A percentile compares a stretch with the other conserved stretches of the same genome.
Conservation (phyloP, 805 yeast genomes). For the Yarrowia bubula region DNA sequence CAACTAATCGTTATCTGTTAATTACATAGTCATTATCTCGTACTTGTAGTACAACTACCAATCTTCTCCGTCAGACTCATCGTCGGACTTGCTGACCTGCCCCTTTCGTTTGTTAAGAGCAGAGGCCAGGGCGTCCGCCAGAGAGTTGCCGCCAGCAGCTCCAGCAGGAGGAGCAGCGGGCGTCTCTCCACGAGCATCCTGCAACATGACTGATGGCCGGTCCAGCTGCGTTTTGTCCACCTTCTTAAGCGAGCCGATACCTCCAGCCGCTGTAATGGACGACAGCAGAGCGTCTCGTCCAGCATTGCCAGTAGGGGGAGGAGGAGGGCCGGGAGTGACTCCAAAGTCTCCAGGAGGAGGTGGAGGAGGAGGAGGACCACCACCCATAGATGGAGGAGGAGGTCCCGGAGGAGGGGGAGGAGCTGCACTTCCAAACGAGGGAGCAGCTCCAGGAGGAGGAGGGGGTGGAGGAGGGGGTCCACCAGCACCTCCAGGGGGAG, state of each 20-base stretch:
- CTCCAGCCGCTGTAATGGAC: constrained; percentile 79
- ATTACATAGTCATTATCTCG: constrained; percentile 16
- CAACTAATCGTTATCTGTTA: neutral
- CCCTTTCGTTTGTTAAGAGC: constrained; percentile 81
- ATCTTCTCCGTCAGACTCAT: constrained; percentile 77
- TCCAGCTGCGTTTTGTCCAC: constrained; percentile 84
- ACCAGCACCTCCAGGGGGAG: constrained; percentile 32
- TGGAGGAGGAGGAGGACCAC: constrained; percentile 37
- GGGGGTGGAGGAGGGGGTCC: constrained; percentile 34
- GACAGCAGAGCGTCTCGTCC: constrained; percentile 81
- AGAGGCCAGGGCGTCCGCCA: constrained; percentile 85
- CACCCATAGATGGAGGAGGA: constrained; percentile 34
- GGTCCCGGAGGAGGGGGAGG: constrained; percentile 34
- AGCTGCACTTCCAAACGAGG: constrained; percentile 32
- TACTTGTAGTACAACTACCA: constrained; percentile 44
- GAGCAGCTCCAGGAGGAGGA: constrained; percentile 38
- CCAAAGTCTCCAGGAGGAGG: constrained; percentile 38
- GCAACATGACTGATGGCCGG: constrained; percentile 67
- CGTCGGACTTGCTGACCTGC: constrained; percentile 78
- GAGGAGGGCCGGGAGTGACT: constrained; percentile 42
- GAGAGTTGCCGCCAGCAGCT: constrained; percentile 50
- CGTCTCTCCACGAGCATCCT: constrained; percentile 67
- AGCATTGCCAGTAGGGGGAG: constrained; percentile 49
- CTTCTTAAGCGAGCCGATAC: constrained; percentile 64
- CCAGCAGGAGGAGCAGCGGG: constrained; percentile 42